Percentiles rank a stretch among this genome's conserved stretches.
Evolutionary conservation across 495 filamentous ascomycete species (phyloP).

Genomic region (Pseudoneurospora amorphoporcata): DNA sequence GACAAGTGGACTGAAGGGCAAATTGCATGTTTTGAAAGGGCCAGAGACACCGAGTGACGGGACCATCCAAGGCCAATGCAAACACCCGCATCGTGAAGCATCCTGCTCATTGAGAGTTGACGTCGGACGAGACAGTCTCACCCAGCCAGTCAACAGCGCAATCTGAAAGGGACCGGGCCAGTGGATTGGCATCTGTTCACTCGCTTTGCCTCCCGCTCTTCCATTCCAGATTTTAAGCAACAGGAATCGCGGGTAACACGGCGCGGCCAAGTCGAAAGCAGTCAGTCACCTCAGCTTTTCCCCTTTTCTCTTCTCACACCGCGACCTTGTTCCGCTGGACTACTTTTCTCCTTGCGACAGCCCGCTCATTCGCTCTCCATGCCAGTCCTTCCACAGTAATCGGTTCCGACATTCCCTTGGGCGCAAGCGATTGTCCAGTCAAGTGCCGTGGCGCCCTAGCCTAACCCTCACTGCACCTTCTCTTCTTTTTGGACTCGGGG

Average conservation of each 20-base stretch:
- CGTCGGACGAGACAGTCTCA: not conserved
- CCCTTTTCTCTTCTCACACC: not conserved
- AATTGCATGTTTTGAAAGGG: not conserved
- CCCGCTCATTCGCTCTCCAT: not conserved
- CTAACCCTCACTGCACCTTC: not conserved
- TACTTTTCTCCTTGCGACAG: not conserved
- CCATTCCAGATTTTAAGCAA: not conserved
- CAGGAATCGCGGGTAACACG: not conserved
- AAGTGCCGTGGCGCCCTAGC: not conserved
- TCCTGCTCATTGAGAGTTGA: not conserved
- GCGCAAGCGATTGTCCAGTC: not conserved
- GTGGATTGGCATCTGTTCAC: not conserved
- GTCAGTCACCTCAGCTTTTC: not conserved
- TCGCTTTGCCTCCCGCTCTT: not conserved
- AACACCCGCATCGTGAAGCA: not conserved
- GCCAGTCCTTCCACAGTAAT: not conserved
- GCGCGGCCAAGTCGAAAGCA: not conserved
- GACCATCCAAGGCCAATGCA: not conserved
- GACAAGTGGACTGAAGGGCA: not conserved
- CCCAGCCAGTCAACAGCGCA: not conserved
- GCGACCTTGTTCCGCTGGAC: not conserved
- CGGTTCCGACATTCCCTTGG: not conserved
- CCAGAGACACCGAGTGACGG: not conserved
- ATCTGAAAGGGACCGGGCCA: not conserved
- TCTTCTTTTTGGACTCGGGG: not conserved